These are phyloP conservation scores for Microbotryum lychnidis-dioicae DNA, from an alignment of 1,284 basidiomycete species.

Conservation along the genomic window DNA sequence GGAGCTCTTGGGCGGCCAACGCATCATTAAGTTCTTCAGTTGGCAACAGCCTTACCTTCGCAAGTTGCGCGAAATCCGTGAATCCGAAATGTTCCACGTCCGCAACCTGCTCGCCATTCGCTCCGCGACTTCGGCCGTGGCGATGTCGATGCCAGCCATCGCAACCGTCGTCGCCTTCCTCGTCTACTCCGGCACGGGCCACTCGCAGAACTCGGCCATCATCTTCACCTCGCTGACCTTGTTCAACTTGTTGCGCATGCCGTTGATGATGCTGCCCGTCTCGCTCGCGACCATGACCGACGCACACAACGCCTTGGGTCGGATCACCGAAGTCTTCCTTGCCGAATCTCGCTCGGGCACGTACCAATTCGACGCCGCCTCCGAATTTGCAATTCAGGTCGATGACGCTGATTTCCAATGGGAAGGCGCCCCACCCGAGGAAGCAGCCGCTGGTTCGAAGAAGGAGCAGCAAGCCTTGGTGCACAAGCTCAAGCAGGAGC, in stretches of 20 bases:
- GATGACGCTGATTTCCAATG: constrained; percentile 67
- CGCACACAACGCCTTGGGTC: constrained; percentile 62
- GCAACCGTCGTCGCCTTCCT: constrained; percentile 80
- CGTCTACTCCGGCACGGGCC: constrained; percentile 58
- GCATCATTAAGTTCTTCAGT: constrained; percentile 76
- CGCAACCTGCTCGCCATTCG: constrained; percentile 60
- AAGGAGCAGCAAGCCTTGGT: constrained; percentile 20
- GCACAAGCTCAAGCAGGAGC: constrained; percentile 16
- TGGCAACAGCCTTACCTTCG: constrained; percentile 55
- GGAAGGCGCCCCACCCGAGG: constrained; percentile 61
- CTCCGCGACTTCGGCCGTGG: constrained; percentile 54
- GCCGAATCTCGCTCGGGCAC: constrained; percentile 63
- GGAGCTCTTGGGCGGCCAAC: constrained; percentile 73
- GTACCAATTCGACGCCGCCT: constrained; percentile 47
- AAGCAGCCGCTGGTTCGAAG: constrained; percentile 43
- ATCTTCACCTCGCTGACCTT: constrained; percentile 67
- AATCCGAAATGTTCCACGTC: constrained; percentile 68
- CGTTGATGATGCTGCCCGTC: constrained; percentile 66
- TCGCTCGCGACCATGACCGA: constrained; percentile 69
- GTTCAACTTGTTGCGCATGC: constrained; percentile 64
- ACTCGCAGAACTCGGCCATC: constrained; percentile 57
- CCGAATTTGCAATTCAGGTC: constrained; percentile 57
- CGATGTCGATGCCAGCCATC: constrained; percentile 60
- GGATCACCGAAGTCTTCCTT: constrained; percentile 59
- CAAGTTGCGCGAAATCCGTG: constrained; percentile 60